These are phyloP conservation scores for Edaphochlamys debaryana DNA, from an alignment of 139 green algal species.

Conservation along the genomic window DNA sequence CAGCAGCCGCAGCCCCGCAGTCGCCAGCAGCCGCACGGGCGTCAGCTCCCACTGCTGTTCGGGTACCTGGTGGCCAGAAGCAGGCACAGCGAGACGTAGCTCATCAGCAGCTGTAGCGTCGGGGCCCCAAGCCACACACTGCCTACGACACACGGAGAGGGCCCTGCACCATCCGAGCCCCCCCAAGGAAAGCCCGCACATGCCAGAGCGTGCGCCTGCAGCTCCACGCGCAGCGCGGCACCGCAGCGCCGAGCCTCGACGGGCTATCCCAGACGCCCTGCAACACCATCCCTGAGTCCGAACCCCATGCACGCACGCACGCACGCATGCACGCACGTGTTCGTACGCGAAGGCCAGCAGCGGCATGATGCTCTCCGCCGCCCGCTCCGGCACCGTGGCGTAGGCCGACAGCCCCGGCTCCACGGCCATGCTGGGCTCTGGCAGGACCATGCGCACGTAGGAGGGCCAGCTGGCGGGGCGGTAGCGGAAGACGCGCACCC, in stretches of 20 bases:
- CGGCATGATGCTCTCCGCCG: conserved; percentile 38
- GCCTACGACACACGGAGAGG: too few relatives aligned
- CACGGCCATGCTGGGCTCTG: conserved; percentile 50
- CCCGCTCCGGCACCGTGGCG: conserved; percentile 37
- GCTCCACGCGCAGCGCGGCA: too few relatives aligned
- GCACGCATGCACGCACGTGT: conserved; percentile 37
- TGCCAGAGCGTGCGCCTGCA: too few relatives aligned
- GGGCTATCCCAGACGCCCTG: too few relatives aligned
- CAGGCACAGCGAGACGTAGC: too few relatives aligned
- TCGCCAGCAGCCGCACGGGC: conserved; percentile 64
- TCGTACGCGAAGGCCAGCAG: conserved; percentile 58
- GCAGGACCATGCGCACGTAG: conserved; percentile 54
- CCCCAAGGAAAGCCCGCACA: too few relatives aligned
- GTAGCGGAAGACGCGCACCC: conserved; percentile 63
- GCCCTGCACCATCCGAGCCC: too few relatives aligned
- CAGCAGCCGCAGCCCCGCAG: conserved; percentile 65
- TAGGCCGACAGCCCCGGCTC: conserved; percentile 58
- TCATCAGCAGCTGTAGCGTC: too few relatives aligned
- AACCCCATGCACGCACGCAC: too few relatives aligned
- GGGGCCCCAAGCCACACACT: too few relatives aligned
- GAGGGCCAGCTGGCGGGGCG: conserved; percentile 18
- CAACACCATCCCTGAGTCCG: too few relatives aligned
- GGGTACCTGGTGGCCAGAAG: conserved; percentile 60
- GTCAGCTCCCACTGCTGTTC: conserved; percentile 23
- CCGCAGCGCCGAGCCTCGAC: too few relatives aligned